Base-by-base conservation (phyloP, 2,329 filamentous ascomycete genomes). In the Aspergillus sp. region DNA sequence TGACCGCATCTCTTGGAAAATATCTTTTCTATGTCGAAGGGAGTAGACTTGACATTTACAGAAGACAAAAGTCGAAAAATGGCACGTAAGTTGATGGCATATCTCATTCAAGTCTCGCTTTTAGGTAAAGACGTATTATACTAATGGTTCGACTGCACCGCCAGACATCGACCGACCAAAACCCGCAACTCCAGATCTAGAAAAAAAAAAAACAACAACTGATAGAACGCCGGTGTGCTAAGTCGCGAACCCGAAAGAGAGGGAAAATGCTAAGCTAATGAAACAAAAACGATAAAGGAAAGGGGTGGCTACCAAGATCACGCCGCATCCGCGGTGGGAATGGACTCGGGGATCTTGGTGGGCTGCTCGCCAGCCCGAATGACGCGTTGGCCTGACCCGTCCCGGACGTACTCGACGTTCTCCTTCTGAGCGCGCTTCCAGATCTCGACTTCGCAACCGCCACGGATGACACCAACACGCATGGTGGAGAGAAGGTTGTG, bases 401-500 rank as follows among this genome's bases (percentile, higher is more conserved):
- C 93, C 73, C 90, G 92, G 74, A 91, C 85, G 65, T 89, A 87
- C 58, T 87, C 86, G 57, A 90, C 83, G 67, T 90, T 91, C 78
- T 93, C 90, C 68, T 87, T 85, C 75, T 93, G 89, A 56, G 89
- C 86, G 43, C 90, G 88, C 85, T 95, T 95, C 91, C 91, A 96
- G 77, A 95, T 92, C 82, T 96, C 91, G 27, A 96, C 91, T 75
- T 95, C 91, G 73, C 90, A 91, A 44, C 91, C 91, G 63, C 91
- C 91, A 52, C 90, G 89, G 63, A 96, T 88, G 49, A 96, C 90
- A 76, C 90, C 91, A 14, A 95, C 87, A 66, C 91, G 85, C 90
- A 95, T 95, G 65, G 90, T 95, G 7, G 89, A 92, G 62, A 96
- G 83, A 60, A 95, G 77, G 79, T 96, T 96, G 82, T 96, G 91